Evolutionary conservation across 78 protist genomes (phyloP).

Genomic region (Bodo saltans): DNA sequence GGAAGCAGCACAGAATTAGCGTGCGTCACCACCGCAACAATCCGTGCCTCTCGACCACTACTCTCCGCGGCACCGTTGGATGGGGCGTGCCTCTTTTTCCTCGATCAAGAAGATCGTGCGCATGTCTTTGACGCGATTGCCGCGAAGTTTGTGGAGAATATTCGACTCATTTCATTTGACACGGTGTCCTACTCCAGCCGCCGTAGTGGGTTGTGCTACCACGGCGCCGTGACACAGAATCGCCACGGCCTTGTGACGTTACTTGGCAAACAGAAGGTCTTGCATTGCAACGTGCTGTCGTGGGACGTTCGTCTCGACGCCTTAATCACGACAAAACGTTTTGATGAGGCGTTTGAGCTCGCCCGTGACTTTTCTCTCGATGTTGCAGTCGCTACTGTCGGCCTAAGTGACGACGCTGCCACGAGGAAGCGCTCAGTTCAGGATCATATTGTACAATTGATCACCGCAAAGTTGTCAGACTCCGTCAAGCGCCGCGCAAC

Average conservation of each 20-base stretch:
- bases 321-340: not conserved
- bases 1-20: too few relatives aligned
- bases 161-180: not conserved
- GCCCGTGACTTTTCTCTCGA: not conserved
- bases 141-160: not conserved
- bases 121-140: not conserved
- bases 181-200: not conserved
- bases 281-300: not conserved
- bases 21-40: not conserved
- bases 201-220: not conserved
- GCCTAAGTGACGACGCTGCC: not conserved
- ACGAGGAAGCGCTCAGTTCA: not conserved
- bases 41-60: not conserved
- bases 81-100: not conserved
- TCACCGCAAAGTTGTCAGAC: not conserved
- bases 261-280: not conserved
- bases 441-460: not conserved
- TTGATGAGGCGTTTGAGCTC: not conserved
- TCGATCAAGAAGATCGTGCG: not conserved
- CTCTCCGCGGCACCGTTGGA: not conserved
- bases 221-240: not conserved
- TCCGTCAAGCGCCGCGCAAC: not conserved
- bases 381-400: not conserved
- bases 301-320: not conserved
- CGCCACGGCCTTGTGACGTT: not conserved